Percentiles rank a stretch among this genome's conserved stretches.
phyloP scores from a whole-genome alignment of 768 basidiomycete genomes.

The Paxillus ammoniavirescens region DNA sequence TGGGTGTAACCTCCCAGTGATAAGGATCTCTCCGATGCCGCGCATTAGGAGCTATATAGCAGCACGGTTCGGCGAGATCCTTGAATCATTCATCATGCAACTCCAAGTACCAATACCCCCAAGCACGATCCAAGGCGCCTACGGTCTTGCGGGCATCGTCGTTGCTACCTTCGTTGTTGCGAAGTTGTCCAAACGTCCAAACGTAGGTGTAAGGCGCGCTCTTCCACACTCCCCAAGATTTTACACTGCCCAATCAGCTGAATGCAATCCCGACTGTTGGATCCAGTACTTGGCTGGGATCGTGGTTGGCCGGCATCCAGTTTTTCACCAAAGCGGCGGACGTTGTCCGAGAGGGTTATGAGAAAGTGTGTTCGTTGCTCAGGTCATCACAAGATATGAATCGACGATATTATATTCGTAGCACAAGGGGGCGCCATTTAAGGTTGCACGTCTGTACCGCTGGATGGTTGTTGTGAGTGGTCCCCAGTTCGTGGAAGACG shows the following conservation, averaged over 20 bases:
- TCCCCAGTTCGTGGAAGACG: constrained; percentile 35
- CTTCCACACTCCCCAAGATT: not conserved
- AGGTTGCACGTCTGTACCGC: constrained; percentile 22
- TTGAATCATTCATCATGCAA: too few relatives aligned
- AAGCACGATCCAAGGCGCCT: too few relatives aligned
- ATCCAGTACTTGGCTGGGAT: constrained; percentile 23
- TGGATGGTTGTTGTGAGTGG: constrained; percentile 43
- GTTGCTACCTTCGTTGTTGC: not conserved
- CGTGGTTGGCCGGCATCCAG: constrained; percentile 23
- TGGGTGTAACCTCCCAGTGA: too few relatives aligned
- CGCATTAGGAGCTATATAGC: too few relatives aligned
- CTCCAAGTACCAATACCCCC: too few relatives aligned
- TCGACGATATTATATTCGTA: constrained; percentile 4
- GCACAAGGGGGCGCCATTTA: constrained; percentile 32
- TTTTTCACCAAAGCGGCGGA: constrained; percentile 18
- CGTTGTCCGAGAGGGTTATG: constrained; percentile 33
- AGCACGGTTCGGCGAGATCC: too few relatives aligned
- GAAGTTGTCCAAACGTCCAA: not conserved
- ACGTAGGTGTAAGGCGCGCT: not conserved
- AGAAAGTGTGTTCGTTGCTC: constrained; percentile 19
- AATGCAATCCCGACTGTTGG: constrained; percentile 33
- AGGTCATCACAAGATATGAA: not conserved
- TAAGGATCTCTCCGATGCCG: too few relatives aligned
- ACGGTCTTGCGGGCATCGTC: not conserved
- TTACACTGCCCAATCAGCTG: constrained; percentile 11